Evolutionary conservation across 108 stramenopile species (phyloP).

Genomic region (Fragilariopsis cylindrus): DNA sequence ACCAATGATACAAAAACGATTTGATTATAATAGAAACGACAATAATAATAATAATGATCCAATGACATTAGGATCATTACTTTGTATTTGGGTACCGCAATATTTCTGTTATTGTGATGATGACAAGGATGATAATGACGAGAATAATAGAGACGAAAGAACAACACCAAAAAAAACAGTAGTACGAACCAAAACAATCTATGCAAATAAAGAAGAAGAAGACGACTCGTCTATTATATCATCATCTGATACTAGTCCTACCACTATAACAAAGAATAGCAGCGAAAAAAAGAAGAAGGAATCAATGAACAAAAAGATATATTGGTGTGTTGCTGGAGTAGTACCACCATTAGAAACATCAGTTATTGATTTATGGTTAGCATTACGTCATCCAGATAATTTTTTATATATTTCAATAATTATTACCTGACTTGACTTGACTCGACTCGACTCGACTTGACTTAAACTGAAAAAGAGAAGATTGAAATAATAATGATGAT

Average conservation of each 20-base stretch:
- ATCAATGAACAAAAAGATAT: conserved; percentile 3
- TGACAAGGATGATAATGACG: too few species aligned
- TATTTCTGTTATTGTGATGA: conserved; percentile 19
- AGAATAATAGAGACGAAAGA: too few species aligned
- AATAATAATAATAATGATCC: background rate
- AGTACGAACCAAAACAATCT: too few species aligned
- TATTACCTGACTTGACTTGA: too few species aligned
- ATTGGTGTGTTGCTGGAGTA: conserved; percentile 68
- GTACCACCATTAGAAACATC: conserved; percentile 48
- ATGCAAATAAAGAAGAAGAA: conserved; percentile 8
- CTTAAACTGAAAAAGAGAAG: too few species aligned
- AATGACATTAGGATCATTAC: conserved; percentile 55
- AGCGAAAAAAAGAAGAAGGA: too few species aligned
- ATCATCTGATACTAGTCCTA: too few species aligned
- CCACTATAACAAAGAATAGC: too few species aligned
- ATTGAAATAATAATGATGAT: too few species aligned
- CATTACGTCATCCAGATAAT: conserved; percentile 73
- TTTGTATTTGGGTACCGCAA: conserved; percentile 45
- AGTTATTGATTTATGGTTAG: conserved; percentile 65
- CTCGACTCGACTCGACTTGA: too few species aligned
- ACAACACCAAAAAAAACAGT: too few species aligned
- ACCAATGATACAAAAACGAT: conserved; percentile 58
- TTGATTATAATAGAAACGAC: background rate
- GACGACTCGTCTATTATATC: background rate
- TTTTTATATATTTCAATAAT: conserved; percentile 60